Evolutionary conservation across 2,329 filamentous ascomycete genomes (phyloP).

Genomic region (Juglanconis sp.): DNA sequence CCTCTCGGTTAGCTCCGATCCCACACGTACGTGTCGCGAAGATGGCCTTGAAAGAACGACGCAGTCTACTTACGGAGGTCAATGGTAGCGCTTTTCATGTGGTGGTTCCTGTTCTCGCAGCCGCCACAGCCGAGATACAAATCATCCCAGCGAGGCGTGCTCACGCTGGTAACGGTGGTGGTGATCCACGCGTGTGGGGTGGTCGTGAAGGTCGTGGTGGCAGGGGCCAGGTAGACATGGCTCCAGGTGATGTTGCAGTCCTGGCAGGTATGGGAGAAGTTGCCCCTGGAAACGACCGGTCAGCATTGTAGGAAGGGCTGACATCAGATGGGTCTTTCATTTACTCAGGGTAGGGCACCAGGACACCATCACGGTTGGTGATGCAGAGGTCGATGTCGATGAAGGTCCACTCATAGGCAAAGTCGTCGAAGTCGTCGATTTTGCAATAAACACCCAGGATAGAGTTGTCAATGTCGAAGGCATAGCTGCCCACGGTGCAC

Average conservation of each 20-base stretch:
- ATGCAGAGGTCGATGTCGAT: conserved; percentile 34
- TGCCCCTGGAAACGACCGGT: conserved; percentile 24
- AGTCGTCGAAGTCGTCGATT: conserved; percentile 31
- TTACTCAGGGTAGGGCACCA: conserved; percentile 14
- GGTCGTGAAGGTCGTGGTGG: conserved; percentile 25
- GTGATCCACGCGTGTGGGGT: conserved; percentile 17
- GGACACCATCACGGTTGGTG: conserved; percentile 24
- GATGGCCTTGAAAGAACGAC: neutral
- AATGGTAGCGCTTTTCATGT: neutral
- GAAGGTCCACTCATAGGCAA: conserved; percentile 39
- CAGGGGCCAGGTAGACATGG: conserved; percentile 23
- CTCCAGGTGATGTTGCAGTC: conserved; percentile 26
- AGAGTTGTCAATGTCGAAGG: conserved; percentile 25
- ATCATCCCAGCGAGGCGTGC: conserved; percentile 10
- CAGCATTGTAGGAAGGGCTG: neutral
- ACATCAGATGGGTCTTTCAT: neutral
- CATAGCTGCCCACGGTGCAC: conserved; percentile 35
- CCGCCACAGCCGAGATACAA: conserved; percentile 7
- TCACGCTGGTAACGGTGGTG: conserved; percentile 27
- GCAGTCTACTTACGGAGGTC: neutral
- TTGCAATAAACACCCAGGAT: conserved; percentile 39
- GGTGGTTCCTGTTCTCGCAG: neutral
- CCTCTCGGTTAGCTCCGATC: neutral
- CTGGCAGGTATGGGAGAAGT: conserved; percentile 27
- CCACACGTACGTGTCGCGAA: neutral